A percentile compares a stretch with the other conserved stretches of the same genome.
Evolutionary conservation across 108 stramenopile species (phyloP).

Genomic region (Nitzschia palea): DNA sequence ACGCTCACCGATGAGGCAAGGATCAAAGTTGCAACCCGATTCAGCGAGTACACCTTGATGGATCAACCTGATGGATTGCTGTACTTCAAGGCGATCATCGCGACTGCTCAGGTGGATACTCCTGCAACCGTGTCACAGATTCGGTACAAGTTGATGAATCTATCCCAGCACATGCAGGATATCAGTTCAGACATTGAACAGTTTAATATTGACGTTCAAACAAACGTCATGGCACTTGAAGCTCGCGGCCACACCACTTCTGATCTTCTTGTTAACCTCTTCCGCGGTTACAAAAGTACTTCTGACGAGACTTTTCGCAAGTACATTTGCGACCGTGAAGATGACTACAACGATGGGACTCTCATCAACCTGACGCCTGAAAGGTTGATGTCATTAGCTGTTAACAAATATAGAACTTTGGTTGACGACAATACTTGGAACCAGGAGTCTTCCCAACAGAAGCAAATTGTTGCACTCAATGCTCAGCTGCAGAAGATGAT

Average conservation of each 20-base stretch:
- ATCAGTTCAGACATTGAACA: constrained; percentile 18
- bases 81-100: constrained; percentile 35
- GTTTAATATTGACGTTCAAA: constrained; percentile 35
- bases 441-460: neutral
- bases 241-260: constrained; percentile 17
- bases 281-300: constrained; percentile 28
- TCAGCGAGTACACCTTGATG: neutral
- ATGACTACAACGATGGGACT: constrained; percentile 27
- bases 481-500: constrained; percentile 8
- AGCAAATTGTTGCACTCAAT: constrained; percentile 36
- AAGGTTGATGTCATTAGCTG: constrained; percentile 23
- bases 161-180: constrained; percentile 21
- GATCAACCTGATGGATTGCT: neutral
- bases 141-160: constrained; percentile 7
- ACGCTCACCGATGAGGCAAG: constrained; percentile 18
- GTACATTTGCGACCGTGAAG: constrained; percentile 28
- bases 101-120: constrained; percentile 19
- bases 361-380: constrained; percentile 6
- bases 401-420: constrained; percentile 28
- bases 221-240: neutral
- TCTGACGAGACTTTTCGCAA: constrained; percentile 14
- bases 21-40: neutral
- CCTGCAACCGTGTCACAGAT: constrained; percentile 21
- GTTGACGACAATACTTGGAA: constrained; percentile 10
- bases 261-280: constrained; percentile 35